phyloP scores from a whole-genome alignment of 2,329 filamentous ascomycete species.

The Hymenoscyphus linearis region DNA sequence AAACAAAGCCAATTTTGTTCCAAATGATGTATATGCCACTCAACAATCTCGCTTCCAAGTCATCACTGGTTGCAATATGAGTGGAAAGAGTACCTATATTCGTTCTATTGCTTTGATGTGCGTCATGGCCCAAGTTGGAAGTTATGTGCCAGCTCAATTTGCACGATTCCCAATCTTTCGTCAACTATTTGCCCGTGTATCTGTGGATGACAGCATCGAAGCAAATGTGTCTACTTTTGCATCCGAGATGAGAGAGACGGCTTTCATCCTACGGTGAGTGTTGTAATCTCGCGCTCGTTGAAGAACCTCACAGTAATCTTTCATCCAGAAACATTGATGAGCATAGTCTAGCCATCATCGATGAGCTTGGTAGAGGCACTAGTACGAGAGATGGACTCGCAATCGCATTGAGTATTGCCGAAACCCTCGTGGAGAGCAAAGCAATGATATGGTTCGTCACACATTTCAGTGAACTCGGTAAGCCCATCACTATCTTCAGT shows the following conservation, averaged over 20 bases:
- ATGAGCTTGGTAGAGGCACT: slow-evolving; percentile 88
- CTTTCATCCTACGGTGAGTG: slow-evolving; percentile 69
- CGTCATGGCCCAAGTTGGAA: slow-evolving; percentile 91
- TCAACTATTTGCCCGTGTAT: slow-evolving; percentile 82
- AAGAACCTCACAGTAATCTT: neutral
- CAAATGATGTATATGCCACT: slow-evolving; percentile 86
- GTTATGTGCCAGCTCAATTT: slow-evolving; percentile 81
- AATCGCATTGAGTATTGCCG: slow-evolving; percentile 85
- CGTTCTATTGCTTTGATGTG: slow-evolving; percentile 75
- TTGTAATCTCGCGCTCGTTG: neutral
- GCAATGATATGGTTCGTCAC: slow-evolving; percentile 90
- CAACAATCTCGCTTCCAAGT: slow-evolving; percentile 82
- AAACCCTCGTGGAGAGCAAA: slow-evolving; percentile 74
- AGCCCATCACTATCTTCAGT: slow-evolving; percentile 13
- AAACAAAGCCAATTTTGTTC: slow-evolving; percentile 64
- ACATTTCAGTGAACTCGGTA: slow-evolving; percentile 75
- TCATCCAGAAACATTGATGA: slow-evolving; percentile 63
- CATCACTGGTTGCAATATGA: slow-evolving; percentile 97
- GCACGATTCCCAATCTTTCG: slow-evolving; percentile 75
- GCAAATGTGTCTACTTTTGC: slow-evolving; percentile 91
- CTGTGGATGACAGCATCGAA: slow-evolving; percentile 82
- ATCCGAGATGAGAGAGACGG: slow-evolving; percentile 91
- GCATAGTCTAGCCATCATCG: slow-evolving; percentile 75
- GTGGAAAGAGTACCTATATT: slow-evolving; percentile 94
- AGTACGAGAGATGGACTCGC: slow-evolving; percentile 83